Conservation (phyloP, 192 early-diverging fungal species). For the Backusella luteola region DNA sequence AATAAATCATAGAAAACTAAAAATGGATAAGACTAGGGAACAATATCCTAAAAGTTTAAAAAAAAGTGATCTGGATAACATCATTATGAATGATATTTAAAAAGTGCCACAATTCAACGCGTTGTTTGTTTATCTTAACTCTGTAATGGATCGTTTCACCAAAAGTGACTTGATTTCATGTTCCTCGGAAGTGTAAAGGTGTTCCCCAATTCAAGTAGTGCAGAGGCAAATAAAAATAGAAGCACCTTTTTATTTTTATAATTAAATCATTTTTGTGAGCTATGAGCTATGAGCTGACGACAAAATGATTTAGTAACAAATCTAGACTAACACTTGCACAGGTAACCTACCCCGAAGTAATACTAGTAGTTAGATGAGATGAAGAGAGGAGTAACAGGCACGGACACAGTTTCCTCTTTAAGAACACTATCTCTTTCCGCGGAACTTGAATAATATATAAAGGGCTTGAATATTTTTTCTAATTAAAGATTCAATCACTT, state of each 20-base stretch:
- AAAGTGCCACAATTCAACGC: conserved; percentile 3
- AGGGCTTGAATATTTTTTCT: not conserved
- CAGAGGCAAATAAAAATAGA: not conserved
- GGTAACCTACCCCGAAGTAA: not conserved
- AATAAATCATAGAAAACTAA: not conserved
- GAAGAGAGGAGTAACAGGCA: not conserved
- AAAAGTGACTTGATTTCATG: conserved; percentile 1
- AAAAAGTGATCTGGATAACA: not conserved
- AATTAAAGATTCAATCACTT: not conserved
- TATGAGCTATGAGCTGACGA: not conserved
- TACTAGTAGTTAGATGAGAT: not conserved
- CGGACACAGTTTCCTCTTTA: not conserved
- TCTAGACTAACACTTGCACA: not conserved
- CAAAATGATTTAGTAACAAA: not conserved
- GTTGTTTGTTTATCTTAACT: conserved; percentile 7
- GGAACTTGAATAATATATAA: conserved; percentile 1
- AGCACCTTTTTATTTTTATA: not conserved
- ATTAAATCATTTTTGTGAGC: not conserved
- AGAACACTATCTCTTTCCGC: conserved; percentile 2
- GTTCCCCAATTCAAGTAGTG: not conserved
- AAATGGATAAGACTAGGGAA: not conserved
- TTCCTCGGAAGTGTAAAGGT: not conserved
- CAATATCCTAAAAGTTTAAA: not conserved
- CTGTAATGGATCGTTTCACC: conserved; percentile 4
- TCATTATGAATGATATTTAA: not conserved